These are phyloP conservation scores for Wickerhamiella dianesei DNA, from an alignment of 805 yeast species.

Conservation along the genomic window DNA sequence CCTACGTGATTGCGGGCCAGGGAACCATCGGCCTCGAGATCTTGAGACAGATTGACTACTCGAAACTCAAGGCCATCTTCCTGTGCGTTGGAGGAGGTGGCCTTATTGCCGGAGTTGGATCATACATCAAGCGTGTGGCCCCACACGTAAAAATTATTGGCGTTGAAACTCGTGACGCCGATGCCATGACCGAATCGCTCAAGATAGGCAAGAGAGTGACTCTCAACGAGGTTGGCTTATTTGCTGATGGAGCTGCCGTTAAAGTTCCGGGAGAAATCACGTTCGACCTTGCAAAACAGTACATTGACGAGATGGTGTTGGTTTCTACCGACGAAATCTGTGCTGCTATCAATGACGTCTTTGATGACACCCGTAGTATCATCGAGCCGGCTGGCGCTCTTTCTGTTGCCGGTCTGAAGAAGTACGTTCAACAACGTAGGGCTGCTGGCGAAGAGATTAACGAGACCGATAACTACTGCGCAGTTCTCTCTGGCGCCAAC, in stretches of 20 bases:
- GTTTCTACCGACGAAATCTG: conserved; percentile 88
- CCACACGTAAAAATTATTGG: conserved; percentile 96
- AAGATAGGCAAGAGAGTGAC: conserved; percentile 39
- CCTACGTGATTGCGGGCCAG: conserved; percentile 96
- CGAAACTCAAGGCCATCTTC: conserved; percentile 72
- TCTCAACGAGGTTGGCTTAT: conserved; percentile 72
- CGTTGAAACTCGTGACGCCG: conserved; percentile 92
- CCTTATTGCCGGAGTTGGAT: conserved; percentile 75
- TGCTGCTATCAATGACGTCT: conserved; percentile 94
- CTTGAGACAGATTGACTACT: conserved; percentile 68
- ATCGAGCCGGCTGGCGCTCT: conserved; percentile 97
- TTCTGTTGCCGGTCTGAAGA: conserved; percentile 87
- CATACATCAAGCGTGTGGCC: conserved; percentile 84
- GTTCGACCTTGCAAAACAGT: conserved; percentile 60
- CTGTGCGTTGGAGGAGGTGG: conserved; percentile 98
- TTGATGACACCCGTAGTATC: conserved; percentile 86
- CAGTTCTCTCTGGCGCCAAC: conserved; percentile 90
- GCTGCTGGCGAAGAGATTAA: conserved; percentile 38
- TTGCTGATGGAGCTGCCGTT: conserved; percentile 98
- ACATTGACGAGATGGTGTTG: conserved; percentile 76
- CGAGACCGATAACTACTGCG: conserved; percentile 55
- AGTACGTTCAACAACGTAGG: conserved; percentile 39
- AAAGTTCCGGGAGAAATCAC: conserved; percentile 81
- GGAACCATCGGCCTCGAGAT: conserved; percentile 95
- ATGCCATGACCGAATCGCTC: conserved; percentile 71